Percentiles rank a stretch among this genome's conserved stretches.
Evolutionary conservation across 345 rosid species (phyloP).

Genomic region (Syzygium aqueum): DNA sequence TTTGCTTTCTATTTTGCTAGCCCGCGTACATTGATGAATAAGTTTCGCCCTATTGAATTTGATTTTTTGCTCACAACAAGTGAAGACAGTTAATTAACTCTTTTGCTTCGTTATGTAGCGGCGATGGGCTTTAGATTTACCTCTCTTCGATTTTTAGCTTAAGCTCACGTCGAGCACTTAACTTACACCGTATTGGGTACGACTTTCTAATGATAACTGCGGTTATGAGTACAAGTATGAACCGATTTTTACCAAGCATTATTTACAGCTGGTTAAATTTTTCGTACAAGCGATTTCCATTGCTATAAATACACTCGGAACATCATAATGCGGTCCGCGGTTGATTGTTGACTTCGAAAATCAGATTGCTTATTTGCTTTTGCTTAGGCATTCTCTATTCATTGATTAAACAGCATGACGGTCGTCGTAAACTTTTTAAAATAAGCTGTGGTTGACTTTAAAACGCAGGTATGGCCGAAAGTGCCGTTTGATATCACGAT

Average conservation of each 20-base stretch:
- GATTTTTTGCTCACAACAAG: background rate
- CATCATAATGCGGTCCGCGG: background rate
- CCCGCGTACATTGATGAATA: background rate
- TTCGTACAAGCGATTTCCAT: no score
- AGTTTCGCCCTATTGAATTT: background rate
- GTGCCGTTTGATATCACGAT: background rate
- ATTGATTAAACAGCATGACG: background rate
- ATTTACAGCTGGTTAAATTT: background rate
- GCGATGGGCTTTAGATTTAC: background rate
- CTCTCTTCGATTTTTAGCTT: background rate
- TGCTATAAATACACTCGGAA: background rate
- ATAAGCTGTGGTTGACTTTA: background rate
- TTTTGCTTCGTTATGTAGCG: background rate
- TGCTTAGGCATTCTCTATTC: background rate
- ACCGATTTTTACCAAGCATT: background rate
- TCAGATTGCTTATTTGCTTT: background rate
- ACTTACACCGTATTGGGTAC: fast-evolving
- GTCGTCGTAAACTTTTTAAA: background rate
- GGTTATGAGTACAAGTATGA: no score
- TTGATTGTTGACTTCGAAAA: background rate
- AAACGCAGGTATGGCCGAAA: background rate
- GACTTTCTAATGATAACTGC: background rate
- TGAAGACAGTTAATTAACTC: background rate
- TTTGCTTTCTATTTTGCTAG: background rate
- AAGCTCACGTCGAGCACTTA: background rate